Evolutionary conservation across 1,139 yeast genomes (phyloP).

Genomic region (Yamadazyma songkhlaensis): DNA sequence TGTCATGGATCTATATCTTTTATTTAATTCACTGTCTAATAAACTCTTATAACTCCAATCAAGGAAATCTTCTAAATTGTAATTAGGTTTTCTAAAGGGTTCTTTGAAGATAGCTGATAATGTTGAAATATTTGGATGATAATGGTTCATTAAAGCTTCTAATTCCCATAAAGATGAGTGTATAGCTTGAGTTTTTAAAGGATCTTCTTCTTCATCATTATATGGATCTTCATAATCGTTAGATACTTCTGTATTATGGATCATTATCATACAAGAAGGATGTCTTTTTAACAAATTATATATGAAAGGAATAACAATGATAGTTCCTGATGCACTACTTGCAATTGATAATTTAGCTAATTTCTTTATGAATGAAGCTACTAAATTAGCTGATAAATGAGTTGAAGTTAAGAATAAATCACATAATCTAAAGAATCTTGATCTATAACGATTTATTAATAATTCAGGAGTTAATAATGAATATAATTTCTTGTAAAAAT

Average conservation of each 20-base stretch:
- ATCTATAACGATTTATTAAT: slow-evolving; percentile 74
- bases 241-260: slow-evolving; percentile 49
- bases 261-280: slow-evolving; percentile 88
- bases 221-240: slow-evolving; percentile 61
- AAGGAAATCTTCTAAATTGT: slow-evolving; percentile 89
- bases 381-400: slow-evolving; percentile 77
- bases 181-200: slow-evolving; percentile 74
- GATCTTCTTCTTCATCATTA: slow-evolving; percentile 61
- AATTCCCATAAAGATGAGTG: slow-evolving; percentile 92
- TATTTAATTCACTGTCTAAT: slow-evolving; percentile 68
- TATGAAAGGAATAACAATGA: slow-evolving; percentile 83
- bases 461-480: slow-evolving; percentile 73
- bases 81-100: slow-evolving; percentile 83
- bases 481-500: slow-evolving; percentile 80
- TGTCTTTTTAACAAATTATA: slow-evolving; percentile 87
- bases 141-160: slow-evolving; percentile 78
- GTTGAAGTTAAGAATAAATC: slow-evolving; percentile 86
- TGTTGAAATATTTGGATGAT: slow-evolving; percentile 94
- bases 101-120: slow-evolving; percentile 84
- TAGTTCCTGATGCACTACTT: slow-evolving; percentile 91
- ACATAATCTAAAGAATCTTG: slow-evolving; percentile 83
- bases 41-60: slow-evolving; percentile 85
- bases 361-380: slow-evolving; percentile 87
- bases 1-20: slow-evolving; percentile 67
- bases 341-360: slow-evolving; percentile 70